Base-by-base conservation (phyloP, 2,329 filamentous ascomycete species). In the Penicillium sp. region DNA sequence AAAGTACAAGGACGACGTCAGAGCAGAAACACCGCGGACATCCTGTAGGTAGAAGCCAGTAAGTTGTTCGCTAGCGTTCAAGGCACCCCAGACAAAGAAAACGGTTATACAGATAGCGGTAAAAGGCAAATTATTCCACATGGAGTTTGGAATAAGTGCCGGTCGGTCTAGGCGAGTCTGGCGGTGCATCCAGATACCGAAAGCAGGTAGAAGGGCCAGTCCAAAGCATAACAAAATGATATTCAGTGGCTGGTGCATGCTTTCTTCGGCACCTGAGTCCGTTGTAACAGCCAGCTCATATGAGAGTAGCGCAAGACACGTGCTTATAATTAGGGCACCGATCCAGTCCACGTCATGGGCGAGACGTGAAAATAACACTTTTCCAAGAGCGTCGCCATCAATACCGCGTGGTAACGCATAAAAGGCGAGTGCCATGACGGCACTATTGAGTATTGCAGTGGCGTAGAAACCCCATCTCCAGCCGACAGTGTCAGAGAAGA, bases 381-480 rank as follows among this genome's bases (percentile, higher is more conserved):
- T 4, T 5, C 14, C 31, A 33, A 33, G 13, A 28, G 24, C 5
- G 10, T 14, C 31, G 13, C 10, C 31, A 33, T 33, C 31, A 13
- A 33, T 5, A 33, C 13, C 14, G 14, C 13, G 31, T 4, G 31
- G 31, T 4, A 33, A 10, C 4, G 21, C 54, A 18, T 54, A 54
- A 10, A 54, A 7, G 3, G 60, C 37, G 2, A 60, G 23, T 5
- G 28, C 44, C 5, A 34, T 23, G 13, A 33, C 13, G 13, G 13
- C 7, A 33, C 5, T 10, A 13, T 50, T 58, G 14, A 64, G 19
- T 5, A 53, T 44, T 11, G 52, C 52, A 5, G 63, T 51, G 7
- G 50, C 54, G 43, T 62, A 57, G 60, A 79, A 83, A 1, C 75
- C 78, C 65, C 70, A 77, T 42, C 78, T 65, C 80, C 80, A 82